Evolutionary conservation across 306 rosid genomes (phyloP).

Genomic region (Vachellia collinsii): DNA sequence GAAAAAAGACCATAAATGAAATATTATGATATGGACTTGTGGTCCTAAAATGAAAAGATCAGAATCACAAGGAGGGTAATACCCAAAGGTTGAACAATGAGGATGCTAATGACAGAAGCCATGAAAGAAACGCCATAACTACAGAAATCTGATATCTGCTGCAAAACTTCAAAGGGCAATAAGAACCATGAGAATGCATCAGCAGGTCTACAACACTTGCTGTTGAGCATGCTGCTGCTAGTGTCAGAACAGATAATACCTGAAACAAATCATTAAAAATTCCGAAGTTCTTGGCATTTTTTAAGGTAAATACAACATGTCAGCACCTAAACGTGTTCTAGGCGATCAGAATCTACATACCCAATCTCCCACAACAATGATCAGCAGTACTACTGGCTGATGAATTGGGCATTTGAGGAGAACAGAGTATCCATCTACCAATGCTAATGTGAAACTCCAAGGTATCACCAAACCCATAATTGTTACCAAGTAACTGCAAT

Average conservation of each 20-base stretch:
- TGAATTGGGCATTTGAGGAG: conserved; percentile 71
- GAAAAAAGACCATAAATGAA: not conserved
- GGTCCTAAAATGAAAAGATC: not conserved
- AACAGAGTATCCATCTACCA: conserved; percentile 84
- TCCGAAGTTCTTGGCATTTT: not conserved
- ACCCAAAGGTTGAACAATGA: conserved; percentile 79
- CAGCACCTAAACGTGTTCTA: not conserved
- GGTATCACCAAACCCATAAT: conserved; percentile 91
- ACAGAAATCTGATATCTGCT: conserved; percentile 70
- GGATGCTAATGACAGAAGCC: conserved; percentile 70
- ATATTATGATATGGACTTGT: conserved; percentile 20
- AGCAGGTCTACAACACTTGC: conserved; percentile 76
- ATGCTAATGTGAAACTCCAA: conserved; percentile 88
- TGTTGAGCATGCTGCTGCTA: conserved; percentile 82
- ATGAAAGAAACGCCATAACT: conserved; percentile 74
- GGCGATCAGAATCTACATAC: conserved; percentile 37
- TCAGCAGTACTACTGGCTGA: conserved; percentile 67
- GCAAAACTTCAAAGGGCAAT: conserved; percentile 63
- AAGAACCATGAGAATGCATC: conserved; percentile 48
- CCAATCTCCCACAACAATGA: conserved; percentile 82
- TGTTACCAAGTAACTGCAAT: conserved; percentile 75
- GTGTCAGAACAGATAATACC: conserved; percentile 72
- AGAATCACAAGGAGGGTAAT: conserved; percentile 66
- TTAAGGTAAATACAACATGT: not conserved
- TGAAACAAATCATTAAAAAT: conserved; percentile 31